Evolutionary conservation across 2,329 filamentous ascomycete species (phyloP).

Genomic region (Colletotrichum abscissum): DNA sequence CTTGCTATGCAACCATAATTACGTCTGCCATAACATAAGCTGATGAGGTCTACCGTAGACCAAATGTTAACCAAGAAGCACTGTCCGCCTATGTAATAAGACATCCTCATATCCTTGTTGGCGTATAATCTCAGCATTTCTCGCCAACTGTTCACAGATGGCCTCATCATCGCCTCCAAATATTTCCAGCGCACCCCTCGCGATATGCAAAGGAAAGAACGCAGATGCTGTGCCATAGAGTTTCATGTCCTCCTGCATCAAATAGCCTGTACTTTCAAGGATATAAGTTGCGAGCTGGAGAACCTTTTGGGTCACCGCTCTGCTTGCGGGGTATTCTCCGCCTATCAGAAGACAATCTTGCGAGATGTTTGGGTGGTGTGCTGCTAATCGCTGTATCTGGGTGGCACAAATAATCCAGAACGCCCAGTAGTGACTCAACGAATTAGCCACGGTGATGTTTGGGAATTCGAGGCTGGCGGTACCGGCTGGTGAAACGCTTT

Average conservation of each 20-base stretch:
- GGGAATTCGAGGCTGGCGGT: conserved; percentile 43
- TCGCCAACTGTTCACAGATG: background rate
- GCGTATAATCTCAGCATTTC: background rate
- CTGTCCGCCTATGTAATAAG: no score
- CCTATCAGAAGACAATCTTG: conserved; percentile 36
- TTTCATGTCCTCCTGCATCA: conserved; percentile 51
- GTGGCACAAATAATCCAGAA: conserved; percentile 49
- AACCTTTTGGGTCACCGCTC: background rate
- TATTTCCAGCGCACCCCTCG: conserved; percentile 10
- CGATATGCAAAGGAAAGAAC: conserved; percentile 43
- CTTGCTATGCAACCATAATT: no score
- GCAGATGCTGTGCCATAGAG: conserved; percentile 51
- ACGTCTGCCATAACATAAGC: no score
- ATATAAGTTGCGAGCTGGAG: background rate
- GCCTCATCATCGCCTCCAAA: no score
- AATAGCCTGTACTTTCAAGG: conserved; percentile 47
- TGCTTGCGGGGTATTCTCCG: conserved; percentile 19
- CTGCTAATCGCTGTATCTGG: conserved; percentile 40
- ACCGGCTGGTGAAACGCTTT: background rate
- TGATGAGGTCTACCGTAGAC: no score
- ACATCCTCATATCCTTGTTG: background rate
- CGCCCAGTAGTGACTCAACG: conserved; percentile 50
- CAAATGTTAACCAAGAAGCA: no score
- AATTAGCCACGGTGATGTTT: conserved; percentile 50
- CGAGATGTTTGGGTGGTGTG: conserved; percentile 35